Evolutionary conservation across 176 grass and related monocot genomes (phyloP).

Genomic region (Olyra latifolia): DNA sequence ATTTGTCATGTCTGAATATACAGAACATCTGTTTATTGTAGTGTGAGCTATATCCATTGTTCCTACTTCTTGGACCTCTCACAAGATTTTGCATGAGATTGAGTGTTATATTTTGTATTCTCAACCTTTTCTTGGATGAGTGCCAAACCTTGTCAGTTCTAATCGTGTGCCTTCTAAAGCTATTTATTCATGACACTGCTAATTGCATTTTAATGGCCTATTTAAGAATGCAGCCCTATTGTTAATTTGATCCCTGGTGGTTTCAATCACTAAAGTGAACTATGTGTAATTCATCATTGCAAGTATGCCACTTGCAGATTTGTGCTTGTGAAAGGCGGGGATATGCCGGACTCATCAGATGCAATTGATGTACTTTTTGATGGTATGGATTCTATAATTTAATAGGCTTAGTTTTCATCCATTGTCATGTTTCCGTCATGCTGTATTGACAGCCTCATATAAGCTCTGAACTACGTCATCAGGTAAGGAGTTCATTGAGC

Average conservation of each 20-base stretch:
- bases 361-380: constrained; percentile 87
- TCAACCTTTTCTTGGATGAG: constrained; percentile 13
- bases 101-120: background rate
- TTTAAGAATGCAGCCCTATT: background rate
- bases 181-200: background rate
- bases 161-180: constrained; percentile 2
- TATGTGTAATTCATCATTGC: background rate
- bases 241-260: background rate
- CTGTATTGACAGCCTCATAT: background rate
- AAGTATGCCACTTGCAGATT: constrained; percentile 56
- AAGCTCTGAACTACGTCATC: constrained; percentile 21
- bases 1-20: constrained; percentile 18
- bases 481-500: constrained; percentile 82
- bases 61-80: background rate
- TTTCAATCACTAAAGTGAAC: background rate
- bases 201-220: constrained; percentile 3
- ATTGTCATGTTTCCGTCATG: background rate
- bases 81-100: background rate
- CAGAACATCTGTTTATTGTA: background rate
- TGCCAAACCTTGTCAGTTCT: background rate
- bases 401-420: background rate
- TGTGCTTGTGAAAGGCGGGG: constrained; percentile 94
- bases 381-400: constrained; percentile 40
- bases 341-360: constrained; percentile 60
- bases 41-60: background rate